Conservation (phyloP, 306 rosid genomes). For the Prunus padus region DNA sequence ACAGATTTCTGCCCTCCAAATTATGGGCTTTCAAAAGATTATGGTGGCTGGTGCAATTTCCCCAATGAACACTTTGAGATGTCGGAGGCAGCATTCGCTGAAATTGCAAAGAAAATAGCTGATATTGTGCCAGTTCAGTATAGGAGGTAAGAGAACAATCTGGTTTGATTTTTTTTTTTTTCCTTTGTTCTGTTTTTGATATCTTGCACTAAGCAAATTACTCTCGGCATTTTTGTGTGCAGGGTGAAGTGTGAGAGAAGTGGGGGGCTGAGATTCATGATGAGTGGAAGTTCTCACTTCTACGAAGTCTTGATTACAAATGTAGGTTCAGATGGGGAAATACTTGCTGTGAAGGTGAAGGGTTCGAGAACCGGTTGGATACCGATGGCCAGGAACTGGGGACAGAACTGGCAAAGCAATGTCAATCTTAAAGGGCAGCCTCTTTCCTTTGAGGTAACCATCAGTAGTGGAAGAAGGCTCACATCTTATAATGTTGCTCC, state of each 20-base stretch:
- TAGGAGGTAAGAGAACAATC: slow-evolving; percentile 56
- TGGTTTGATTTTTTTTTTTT: background rate
- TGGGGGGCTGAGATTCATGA: slow-evolving; percentile 76
- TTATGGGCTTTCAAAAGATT: slow-evolving; percentile 76
- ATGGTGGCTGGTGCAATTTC: slow-evolving; percentile 99
- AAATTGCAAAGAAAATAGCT: slow-evolving; percentile 75
- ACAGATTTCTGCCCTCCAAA: slow-evolving; percentile 97
- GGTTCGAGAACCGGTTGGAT: slow-evolving; percentile 97
- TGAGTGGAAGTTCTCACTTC: slow-evolving; percentile 73
- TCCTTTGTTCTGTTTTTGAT: slow-evolving; percentile 3
- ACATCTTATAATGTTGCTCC: slow-evolving; percentile 88
- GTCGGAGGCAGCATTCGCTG: slow-evolving; percentile 78
- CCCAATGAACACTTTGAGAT: slow-evolving; percentile 91
- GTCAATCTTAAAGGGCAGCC: slow-evolving; percentile 79
- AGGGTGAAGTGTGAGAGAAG: slow-evolving; percentile 82
- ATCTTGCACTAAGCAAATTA: slow-evolving; percentile 10
- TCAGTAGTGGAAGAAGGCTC: slow-evolving; percentile 64
- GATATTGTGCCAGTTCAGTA: slow-evolving; percentile 92
- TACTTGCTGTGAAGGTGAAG: slow-evolving; percentile 87
- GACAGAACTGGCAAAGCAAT: slow-evolving; percentile 86
- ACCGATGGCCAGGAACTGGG: slow-evolving; percentile 92
- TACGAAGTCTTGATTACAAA: slow-evolving; percentile 73
- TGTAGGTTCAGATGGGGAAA: slow-evolving; percentile 89
- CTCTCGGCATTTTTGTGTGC: slow-evolving; percentile 27
- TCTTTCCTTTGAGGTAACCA: slow-evolving; percentile 84